phyloP scores from a whole-genome alignment of 306 rosid genomes.

The Acacia crassicarpa region DNA sequence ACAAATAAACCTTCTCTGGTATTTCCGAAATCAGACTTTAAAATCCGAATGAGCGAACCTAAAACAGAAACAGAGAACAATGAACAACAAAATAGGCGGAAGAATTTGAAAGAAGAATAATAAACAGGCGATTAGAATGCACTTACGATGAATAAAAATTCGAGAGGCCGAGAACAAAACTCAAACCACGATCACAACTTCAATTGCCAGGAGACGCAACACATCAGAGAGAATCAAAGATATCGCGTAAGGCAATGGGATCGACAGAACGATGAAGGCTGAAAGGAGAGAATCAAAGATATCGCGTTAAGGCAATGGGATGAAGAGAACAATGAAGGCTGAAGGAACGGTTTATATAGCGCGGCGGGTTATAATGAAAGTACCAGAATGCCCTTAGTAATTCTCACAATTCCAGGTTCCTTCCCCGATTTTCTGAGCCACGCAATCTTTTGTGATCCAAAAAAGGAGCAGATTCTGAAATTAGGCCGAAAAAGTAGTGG shows the following conservation, averaged over 20 bases:
- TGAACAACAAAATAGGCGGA: background rate
- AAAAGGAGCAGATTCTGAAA: background rate
- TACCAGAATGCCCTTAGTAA: background rate
- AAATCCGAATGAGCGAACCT: conserved; percentile 2
- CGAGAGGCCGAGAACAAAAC: background rate
- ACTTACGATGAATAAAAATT: conserved; percentile 15
- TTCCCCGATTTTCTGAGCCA: background rate
- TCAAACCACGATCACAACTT: background rate
- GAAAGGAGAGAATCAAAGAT: background rate
- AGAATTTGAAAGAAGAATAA: background rate
- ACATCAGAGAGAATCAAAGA: background rate
- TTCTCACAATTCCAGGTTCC: background rate
- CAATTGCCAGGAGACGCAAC: background rate
- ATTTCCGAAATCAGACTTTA: conserved; percentile 9
- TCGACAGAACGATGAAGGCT: background rate
- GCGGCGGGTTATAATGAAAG: background rate
- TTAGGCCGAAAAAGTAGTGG: background rate
- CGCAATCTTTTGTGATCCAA: background rate
- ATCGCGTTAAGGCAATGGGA: background rate
- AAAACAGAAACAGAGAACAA: background rate
- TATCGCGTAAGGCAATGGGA: background rate
- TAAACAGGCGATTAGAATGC: background rate
- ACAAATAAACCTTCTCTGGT: background rate
- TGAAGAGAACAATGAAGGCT: background rate
- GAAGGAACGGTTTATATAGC: background rate